phyloP scores from a whole-genome alignment of 2,329 filamentous ascomycete genomes.

The Endocalyx cinctus region DNA sequence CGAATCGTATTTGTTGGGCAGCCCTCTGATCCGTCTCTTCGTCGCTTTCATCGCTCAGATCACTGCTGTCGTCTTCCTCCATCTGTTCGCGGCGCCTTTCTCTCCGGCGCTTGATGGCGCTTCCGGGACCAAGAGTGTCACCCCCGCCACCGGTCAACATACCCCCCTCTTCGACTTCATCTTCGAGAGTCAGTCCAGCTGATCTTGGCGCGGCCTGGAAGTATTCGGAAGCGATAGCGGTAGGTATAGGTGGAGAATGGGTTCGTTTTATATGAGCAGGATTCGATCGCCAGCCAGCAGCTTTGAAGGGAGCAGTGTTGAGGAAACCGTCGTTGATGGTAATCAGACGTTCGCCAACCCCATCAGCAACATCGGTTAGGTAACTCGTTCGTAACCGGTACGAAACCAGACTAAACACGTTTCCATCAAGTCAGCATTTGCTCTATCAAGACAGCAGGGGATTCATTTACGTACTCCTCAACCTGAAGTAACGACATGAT shows the following conservation, averaged over 20 bases:
- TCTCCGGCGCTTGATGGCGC: constrained; percentile 61
- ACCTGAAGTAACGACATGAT: constrained; percentile 26
- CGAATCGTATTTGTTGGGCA: constrained; percentile 89
- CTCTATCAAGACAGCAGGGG: too few species aligned
- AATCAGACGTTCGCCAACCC: constrained; percentile 78
- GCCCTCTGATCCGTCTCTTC: constrained; percentile 69
- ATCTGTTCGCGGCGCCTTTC: constrained; percentile 64
- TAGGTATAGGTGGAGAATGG: constrained; percentile 81
- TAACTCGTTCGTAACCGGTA: constrained; percentile 81
- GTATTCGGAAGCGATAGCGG: constrained; percentile 76
- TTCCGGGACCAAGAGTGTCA: constrained; percentile 64
- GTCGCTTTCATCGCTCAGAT: constrained; percentile 79
- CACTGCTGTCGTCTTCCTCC: constrained; percentile 82
- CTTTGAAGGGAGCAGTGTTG: constrained; percentile 76
- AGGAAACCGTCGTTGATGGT: constrained; percentile 75
- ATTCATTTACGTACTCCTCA: constrained; percentile 25
- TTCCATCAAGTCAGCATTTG: too few species aligned
- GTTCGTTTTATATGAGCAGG: constrained; percentile 74
- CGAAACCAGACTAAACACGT: constrained; percentile 71
- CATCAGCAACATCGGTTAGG: constrained; percentile 74
- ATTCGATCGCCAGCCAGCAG: constrained; percentile 74
- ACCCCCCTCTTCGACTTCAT: constrained; percentile 68
- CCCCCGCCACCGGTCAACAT: constrained; percentile 65
- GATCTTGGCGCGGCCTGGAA: constrained; percentile 66
- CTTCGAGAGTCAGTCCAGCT: constrained; percentile 59